Evolutionary conservation across 2,329 filamentous ascomycete species (phyloP).

Genomic region (Exserohilum rostratum): DNA sequence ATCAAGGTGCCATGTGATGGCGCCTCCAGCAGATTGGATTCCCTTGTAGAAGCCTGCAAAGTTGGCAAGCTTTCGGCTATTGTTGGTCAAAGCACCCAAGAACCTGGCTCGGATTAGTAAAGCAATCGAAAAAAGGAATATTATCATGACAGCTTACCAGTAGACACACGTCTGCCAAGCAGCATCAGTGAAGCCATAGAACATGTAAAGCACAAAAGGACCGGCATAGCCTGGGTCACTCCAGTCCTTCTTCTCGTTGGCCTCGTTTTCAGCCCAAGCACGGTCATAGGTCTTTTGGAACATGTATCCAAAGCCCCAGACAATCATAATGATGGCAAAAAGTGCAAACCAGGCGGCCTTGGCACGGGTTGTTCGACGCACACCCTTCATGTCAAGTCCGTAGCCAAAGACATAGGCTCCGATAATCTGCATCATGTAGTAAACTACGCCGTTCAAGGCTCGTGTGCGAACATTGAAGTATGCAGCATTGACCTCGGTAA

Average conservation of each 20-base stretch:
- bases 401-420: slow-evolving; percentile 76
- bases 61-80: slow-evolving; percentile 88
- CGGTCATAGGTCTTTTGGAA: slow-evolving; percentile 70
- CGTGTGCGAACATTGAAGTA: slow-evolving; percentile 77
- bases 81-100: slow-evolving; percentile 94
- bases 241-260: slow-evolving; percentile 66
- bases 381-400: slow-evolving; percentile 63
- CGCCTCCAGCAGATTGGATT: slow-evolving; percentile 85
- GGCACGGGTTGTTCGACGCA: slow-evolving; percentile 71
- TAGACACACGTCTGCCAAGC: slow-evolving; percentile 90
- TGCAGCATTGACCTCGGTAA: slow-evolving; percentile 73
- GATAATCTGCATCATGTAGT: slow-evolving; percentile 79
- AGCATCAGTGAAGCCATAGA: slow-evolving; percentile 88
- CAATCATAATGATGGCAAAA: slow-evolving; percentile 72
- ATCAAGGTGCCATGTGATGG: slow-evolving; percentile 76
- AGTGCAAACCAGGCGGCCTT: slow-evolving; percentile 67
- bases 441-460: slow-evolving; percentile 78
- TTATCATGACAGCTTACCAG: slow-evolving; percentile 65
- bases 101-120: slow-evolving; percentile 1
- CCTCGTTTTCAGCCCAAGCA: slow-evolving; percentile 34
- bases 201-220: slow-evolving; percentile 87
- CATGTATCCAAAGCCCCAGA: slow-evolving; percentile 84
- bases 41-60: slow-evolving; percentile 90
- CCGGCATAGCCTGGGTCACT: slow-evolving; percentile 70
- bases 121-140: neutral